phyloP scores from a whole-genome alignment of 1,284 basidiomycete genomes.

The Schizophyllum commune region DNA sequence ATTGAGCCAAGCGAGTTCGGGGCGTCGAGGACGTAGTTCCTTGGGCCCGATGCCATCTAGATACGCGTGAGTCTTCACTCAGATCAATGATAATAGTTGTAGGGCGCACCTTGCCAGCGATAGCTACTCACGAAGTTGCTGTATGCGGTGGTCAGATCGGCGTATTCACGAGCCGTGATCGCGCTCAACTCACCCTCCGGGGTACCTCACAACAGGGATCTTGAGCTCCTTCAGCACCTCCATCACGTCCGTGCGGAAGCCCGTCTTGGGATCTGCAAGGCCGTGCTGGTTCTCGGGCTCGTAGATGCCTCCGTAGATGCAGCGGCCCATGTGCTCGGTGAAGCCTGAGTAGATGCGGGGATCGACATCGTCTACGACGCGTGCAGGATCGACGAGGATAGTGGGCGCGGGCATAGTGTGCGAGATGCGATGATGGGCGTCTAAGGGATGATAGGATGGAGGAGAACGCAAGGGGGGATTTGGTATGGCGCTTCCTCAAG shows the following conservation, averaged over 20 bases:
- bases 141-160: neutral
- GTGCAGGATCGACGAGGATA: slow-evolving; percentile 30
- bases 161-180: neutral
- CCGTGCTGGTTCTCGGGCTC: slow-evolving; percentile 32
- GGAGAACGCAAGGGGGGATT: neutral
- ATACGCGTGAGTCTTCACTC: neutral
- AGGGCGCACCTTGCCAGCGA: slow-evolving; percentile 46
- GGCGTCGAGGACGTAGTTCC: slow-evolving; percentile 41
- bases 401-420: slow-evolving; percentile 8
- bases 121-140: slow-evolving; percentile 55
- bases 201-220: slow-evolving; percentile 54
- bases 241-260: slow-evolving; percentile 53
- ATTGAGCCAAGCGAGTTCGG: slow-evolving; percentile 60
- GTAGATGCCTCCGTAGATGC: slow-evolving; percentile 60
- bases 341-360: slow-evolving; percentile 51
- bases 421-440: neutral
- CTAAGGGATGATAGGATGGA: neutral
- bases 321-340: slow-evolving; percentile 53
- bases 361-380: slow-evolving; percentile 29
- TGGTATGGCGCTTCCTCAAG: neutral
- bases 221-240: slow-evolving; percentile 43
- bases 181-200: slow-evolving; percentile 34
- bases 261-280: slow-evolving; percentile 27
- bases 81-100: neutral
- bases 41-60: slow-evolving; percentile 51